Base-by-base conservation (phyloP, 2,329 filamentous ascomycete species). In the Pseudodiploospora longispora region DNA sequence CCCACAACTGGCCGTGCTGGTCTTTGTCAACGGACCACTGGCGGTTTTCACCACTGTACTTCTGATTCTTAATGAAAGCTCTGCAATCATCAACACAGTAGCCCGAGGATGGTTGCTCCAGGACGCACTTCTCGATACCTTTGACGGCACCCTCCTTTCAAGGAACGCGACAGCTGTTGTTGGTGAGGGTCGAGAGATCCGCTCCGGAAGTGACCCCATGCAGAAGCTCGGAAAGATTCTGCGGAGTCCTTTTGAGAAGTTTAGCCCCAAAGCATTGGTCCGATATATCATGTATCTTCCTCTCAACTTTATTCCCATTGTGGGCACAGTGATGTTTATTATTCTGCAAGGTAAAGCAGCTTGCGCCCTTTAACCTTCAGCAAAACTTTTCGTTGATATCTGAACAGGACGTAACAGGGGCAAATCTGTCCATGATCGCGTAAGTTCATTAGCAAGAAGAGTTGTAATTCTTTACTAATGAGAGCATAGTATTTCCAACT, bases 251-350 rank as follows among this genome's bases (percentile, higher is more conserved):
- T 79, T 82, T 52, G 65, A 71, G 27, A 71, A 70, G 49, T 78
- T 78, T 53, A 74, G 72, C 29, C 71, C 72, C 29, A 78, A 71
- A 55, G 80, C 83, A 6, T 64, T 95, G 37, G 68, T 95, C 34
- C 74, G 87, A 48, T 91, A 91, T 56, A 60, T 95, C 50, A 78
- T 96, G 67, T 93, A 94, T 60, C 72, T 95, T 36, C 90, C 91
- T 8, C 74, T 97, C 48, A 97, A 96, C 68, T 89, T 95, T 60
- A 89, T 97, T 42, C 91, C 91, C 0, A 75, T 96, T 1, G 78
- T 95, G 12, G 91, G 91, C 5, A 95, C 90, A 0, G 69, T 82
- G 6, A 68, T 89, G 4, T 97, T 95, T 63, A 75, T 96, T 31
- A 61, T 85, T 29, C 61, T 94, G 10, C 88, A 95, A 63, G 85